Base-by-base conservation (phyloP, 2,329 filamentous ascomycete genomes). In the Paecilomyces formosus region DNA sequence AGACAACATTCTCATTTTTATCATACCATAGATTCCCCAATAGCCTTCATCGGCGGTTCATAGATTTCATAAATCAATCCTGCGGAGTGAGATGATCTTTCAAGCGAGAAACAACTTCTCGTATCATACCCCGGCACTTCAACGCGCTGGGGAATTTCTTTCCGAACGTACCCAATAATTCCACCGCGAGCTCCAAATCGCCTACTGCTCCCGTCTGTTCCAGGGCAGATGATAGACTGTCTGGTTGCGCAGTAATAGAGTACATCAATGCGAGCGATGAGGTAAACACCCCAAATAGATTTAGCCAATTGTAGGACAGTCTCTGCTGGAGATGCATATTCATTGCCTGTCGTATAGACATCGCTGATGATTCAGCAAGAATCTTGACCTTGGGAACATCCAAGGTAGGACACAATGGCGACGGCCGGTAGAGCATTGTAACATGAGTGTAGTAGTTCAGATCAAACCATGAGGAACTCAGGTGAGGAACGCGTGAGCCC, bases 391-490 rank as follows among this genome's bases (percentile, higher is more conserved):
- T 69, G 3, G 63, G 55, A 8, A 67, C 56, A 58, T 76, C 72
- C 24, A 77, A 63, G 0, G 68, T 69, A 1, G 77, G 77, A 22
- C 70, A 74, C 0, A 79, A 60, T 0, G 78, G 76, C 0, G 77
- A 78, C 0, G 78, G 78, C 2, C 78, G 67, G 61, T 80, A 79
- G 3, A 80, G 64, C 66, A 78, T 74, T 12, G 73, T 73, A 1
- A 79, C 63, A 54, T 80, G 78, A 0, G 72, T 77, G 61, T 79
- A 79, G 62, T 77, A 80, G 63, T 80, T 80, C 52, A 79, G 73
- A 56, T 80, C 78, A 61, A 76, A 80, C 78, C 78, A 80, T 57
- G 65, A 73, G 7, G 70, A 77, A 49, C 65, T 74, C 2, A 79
- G 65, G 57, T 80, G 78, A 1, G 78, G 78, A 1, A 80, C 76